Evolutionary conservation across 2,329 filamentous ascomycete species (phyloP).

Genomic region (Epichloe baconii): DNA sequence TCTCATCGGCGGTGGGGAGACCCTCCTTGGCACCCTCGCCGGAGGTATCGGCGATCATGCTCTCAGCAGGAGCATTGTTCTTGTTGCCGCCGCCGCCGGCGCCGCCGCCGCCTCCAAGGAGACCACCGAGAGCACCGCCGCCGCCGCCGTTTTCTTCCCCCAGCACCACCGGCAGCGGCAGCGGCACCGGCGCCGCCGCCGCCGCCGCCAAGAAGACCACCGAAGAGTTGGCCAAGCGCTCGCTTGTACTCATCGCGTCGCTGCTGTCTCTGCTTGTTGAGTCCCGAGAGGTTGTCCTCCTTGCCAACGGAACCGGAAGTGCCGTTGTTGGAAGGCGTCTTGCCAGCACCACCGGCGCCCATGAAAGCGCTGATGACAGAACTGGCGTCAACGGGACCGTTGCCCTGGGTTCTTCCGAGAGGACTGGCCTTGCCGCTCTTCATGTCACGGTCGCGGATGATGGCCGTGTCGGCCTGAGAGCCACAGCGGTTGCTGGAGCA

Average conservation of each 20-base stretch:
- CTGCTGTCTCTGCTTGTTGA: conserved; percentile 8
- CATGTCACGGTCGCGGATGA: conserved; percentile 51
- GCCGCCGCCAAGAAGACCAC: conserved; percentile 8
- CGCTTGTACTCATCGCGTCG: conserved; percentile 13
- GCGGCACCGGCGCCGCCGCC: background rate
- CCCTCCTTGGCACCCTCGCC: conserved; percentile 40
- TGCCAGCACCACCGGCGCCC: conserved; percentile 21
- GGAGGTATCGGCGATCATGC: conserved; percentile 37
- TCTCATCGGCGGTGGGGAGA: conserved; percentile 46
- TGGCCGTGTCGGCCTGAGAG: conserved; percentile 56
- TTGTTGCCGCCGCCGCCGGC: conserved; percentile 19
- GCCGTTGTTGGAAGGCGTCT: conserved; percentile 25
- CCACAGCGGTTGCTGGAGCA: conserved; percentile 48
- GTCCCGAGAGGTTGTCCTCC: conserved; percentile 28
- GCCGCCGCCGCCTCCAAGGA: conserved; percentile 11
- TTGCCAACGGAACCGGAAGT: conserved; percentile 26
- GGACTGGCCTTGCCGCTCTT: conserved; percentile 36
- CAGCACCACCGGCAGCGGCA: background rate
- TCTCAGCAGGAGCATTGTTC: conserved; percentile 30
- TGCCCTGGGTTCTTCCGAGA: conserved; percentile 50
- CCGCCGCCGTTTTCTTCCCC: background rate
- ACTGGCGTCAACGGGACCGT: conserved; percentile 43
- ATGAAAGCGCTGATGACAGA: conserved; percentile 49
- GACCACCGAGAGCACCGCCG: conserved; percentile 5
- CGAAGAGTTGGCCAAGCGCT: conserved; percentile 20